A percentile compares a stretch with the other conserved stretches of the same genome.
These are phyloP conservation scores for Xylogone sp. DNA, from an alignment of 2,329 filamentous ascomycete species.

Conservation along the genomic window DNA sequence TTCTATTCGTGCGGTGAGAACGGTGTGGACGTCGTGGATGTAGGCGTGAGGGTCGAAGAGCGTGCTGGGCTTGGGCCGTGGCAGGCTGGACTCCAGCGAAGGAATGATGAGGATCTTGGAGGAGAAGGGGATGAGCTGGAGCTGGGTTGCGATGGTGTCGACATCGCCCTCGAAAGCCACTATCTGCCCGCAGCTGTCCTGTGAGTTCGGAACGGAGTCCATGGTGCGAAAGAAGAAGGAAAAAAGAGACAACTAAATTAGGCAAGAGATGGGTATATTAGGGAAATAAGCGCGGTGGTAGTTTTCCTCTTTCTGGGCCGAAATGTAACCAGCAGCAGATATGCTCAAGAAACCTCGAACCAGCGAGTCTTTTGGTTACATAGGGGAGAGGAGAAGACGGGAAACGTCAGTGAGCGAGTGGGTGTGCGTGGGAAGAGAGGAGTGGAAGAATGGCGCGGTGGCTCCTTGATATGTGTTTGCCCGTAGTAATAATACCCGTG, in stretches of 20 bases:
- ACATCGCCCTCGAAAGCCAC: constrained; percentile 57
- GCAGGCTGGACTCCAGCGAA: constrained; percentile 13
- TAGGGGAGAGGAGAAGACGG: background rate
- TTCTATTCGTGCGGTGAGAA: constrained; percentile 42
- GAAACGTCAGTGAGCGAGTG: background rate
- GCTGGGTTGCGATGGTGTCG: constrained; percentile 53
- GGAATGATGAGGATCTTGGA: constrained; percentile 56
- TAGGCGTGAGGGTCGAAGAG: constrained; percentile 35
- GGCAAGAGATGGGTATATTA: background rate
- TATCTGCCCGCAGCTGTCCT: constrained; percentile 39
- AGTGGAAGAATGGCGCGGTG: background rate
- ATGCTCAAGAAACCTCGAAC: constrained; percentile 9
- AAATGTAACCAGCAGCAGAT: too few relatives aligned
- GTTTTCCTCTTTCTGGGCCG: too few relatives aligned
- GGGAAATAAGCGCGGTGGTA: too few relatives aligned
- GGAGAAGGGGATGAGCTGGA: constrained; percentile 56
- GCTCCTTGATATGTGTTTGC: too few relatives aligned
- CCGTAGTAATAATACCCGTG: too few relatives aligned
- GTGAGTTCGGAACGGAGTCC: background rate
- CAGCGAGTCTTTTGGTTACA: constrained; percentile 6
- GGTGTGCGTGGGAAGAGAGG: background rate
- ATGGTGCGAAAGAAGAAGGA: background rate
- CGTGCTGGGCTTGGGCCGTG: constrained; percentile 26
- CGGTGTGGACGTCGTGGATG: constrained; percentile 48
- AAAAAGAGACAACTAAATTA: background rate